phyloP scores from a whole-genome alignment of 1,284 basidiomycete genomes.

The Trichosporon sp. region DNA sequence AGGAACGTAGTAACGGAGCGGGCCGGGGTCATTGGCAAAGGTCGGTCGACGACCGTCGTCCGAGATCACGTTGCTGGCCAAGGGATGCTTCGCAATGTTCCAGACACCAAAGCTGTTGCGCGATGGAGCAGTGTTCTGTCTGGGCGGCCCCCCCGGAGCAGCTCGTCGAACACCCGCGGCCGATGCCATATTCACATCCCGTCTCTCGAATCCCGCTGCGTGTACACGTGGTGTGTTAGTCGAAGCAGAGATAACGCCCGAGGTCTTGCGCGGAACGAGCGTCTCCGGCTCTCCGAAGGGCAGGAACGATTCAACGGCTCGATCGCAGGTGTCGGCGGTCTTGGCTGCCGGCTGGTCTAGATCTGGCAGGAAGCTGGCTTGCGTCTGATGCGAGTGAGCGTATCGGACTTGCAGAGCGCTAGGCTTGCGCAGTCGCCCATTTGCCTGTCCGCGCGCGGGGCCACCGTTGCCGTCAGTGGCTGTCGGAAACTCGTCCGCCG shows the following conservation, averaged over 20 bases:
- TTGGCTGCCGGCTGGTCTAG: background rate
- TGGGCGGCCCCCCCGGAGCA: background rate
- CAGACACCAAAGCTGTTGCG: background rate
- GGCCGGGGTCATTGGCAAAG: background rate
- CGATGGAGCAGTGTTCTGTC: background rate
- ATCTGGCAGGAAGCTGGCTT: constrained; percentile 10
- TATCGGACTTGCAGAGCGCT: background rate
- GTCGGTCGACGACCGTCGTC: background rate
- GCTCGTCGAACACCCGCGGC: too few species aligned
- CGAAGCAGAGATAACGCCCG: background rate
- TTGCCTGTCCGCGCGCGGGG: background rate
- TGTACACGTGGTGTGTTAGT: background rate
- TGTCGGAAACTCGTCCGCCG: background rate
- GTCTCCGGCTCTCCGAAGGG: constrained; percentile 17
- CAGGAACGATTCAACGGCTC: constrained; percentile 7
- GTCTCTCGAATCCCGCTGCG: background rate
- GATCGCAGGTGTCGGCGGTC: background rate
- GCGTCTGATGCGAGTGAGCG: background rate
- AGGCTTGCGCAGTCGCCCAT: background rate
- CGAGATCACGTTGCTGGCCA: background rate
- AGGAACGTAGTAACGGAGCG: background rate
- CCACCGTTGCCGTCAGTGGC: background rate
- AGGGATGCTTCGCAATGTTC: background rate
- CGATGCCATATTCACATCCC: too few species aligned
- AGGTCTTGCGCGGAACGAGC: constrained; percentile 1